Conservation (phyloP, 257 asterid genomes). For the Gentiana macrophylla region DNA sequence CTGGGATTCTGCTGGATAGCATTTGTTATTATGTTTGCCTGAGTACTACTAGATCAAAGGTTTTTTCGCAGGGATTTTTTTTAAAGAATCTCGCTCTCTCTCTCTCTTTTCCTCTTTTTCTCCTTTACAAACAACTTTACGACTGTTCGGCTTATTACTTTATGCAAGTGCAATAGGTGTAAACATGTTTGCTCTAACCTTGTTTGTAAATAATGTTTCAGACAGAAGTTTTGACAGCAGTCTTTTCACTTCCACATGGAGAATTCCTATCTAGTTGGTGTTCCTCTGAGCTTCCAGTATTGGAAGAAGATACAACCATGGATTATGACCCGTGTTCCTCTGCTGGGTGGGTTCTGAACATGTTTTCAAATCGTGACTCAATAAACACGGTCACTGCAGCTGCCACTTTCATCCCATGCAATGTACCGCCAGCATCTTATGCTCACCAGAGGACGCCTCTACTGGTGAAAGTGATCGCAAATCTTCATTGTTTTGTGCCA, state of each 20-base stretch:
- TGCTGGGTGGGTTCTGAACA: slow-evolving; percentile 31
- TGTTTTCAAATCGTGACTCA: slow-evolving; percentile 15
- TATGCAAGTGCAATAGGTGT: too few species aligned
- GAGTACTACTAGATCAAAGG: background rate
- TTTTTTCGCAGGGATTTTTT: too few species aligned
- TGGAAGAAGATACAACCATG: slow-evolving; percentile 71
- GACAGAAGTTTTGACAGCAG: slow-evolving; percentile 74
- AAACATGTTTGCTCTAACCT: slow-evolving; percentile 12
- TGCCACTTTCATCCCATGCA: slow-evolving; percentile 27
- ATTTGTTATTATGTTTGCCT: background rate
- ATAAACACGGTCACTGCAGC: slow-evolving; percentile 14
- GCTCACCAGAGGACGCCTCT: slow-evolving; percentile 87
- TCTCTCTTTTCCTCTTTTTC: background rate
- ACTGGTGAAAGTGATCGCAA: slow-evolving; percentile 88
- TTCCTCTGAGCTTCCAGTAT: slow-evolving; percentile 70
- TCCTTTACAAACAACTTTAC: background rate
- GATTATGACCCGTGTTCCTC: slow-evolving; percentile 55
- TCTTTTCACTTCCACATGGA: slow-evolving; percentile 66
- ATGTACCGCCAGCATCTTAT: slow-evolving; percentile 61
- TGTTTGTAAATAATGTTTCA: slow-evolving; percentile 32
- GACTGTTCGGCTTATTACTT: background rate
- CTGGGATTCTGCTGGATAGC: background rate
- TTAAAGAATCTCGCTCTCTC: too few species aligned
- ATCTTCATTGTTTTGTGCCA: slow-evolving; percentile 93
- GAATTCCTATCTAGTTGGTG: slow-evolving; percentile 90